Percentiles rank a stretch among this genome's conserved stretches.
These are phyloP conservation scores for Endoconidiophora polonica DNA, from an alignment of 2,329 filamentous ascomycete species.

Conservation along the genomic window DNA sequence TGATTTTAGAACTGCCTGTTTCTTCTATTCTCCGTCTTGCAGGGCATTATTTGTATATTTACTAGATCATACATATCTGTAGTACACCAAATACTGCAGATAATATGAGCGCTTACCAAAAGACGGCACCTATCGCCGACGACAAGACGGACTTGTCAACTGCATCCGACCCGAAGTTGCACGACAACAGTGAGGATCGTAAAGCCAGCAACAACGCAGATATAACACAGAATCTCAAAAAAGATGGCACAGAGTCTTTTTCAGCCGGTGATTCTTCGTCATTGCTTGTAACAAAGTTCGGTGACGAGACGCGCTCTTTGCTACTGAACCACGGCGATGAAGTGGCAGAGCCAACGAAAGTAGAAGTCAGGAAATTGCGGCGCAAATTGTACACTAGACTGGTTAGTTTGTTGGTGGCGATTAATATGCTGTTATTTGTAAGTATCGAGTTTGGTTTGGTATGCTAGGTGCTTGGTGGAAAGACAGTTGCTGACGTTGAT, in stretches of 20 bases:
- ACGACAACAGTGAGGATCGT: too few species aligned
- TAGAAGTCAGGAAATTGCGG: neutral
- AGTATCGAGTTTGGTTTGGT: neutral
- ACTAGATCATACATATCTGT: neutral
- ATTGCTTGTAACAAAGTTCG: neutral
- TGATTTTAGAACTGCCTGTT: too few species aligned
- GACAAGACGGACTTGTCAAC: too few species aligned
- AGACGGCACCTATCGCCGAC: neutral
- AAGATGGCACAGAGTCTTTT: neutral
- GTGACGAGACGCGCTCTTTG: slow-evolving; percentile 2
- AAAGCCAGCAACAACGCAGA: too few species aligned
- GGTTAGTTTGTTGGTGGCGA: neutral
- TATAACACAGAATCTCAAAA: neutral
- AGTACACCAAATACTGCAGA: neutral
- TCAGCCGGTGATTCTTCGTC: neutral
- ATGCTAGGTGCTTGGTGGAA: neutral
- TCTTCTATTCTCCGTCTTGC: neutral
- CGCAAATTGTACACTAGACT: slow-evolving; percentile 2
- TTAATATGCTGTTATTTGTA: slow-evolving; percentile 4
- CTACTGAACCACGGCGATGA: neutral
- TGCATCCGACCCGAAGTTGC: too few species aligned
- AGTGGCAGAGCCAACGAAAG: neutral
- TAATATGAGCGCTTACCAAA: neutral
- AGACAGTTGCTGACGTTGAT: neutral
- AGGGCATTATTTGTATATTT: neutral